Evolutionary conservation across 768 basidiomycete genomes (phyloP), one percentile per base, ranked within the genome.

Genomic region (Leccinellum albellum): DNA sequence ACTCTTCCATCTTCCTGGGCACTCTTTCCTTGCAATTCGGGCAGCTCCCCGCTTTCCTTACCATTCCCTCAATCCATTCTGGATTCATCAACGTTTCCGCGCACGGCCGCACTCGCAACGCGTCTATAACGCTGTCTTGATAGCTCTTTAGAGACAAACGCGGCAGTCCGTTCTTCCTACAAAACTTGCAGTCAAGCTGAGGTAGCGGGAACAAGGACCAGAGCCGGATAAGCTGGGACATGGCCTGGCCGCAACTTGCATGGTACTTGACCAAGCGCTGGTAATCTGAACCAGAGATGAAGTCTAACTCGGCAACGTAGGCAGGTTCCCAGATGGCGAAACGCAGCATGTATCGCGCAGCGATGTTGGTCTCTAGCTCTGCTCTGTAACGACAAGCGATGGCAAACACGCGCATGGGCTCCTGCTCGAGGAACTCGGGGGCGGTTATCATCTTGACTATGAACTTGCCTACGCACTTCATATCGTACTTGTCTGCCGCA

Each of bases 401-500:
- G 37, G 70, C 73, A 35, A 75, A 75, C 26, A 74, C 73, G 28
- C 71, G 68, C 63, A 76, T 63, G 32, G 75, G 65, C 26, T 76
- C 75, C 50, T 61, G 64, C 51, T 74, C 67, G 13, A 74, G 57
- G 61, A 75, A 67, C 31, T 69, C 53, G 45, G 73, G 68, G 51
- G 66, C 62, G 9, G 64, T 64, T 52, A 72, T 73, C 64, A 66
- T 64, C 56, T 63, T 68, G 61, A 72, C 65, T 58, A 75, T 37
- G 52, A 66, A 66, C 45, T 69, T 70, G 55, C 76, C 70, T 5
- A 81, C 67, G 17, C 73, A 74, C 55, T 76, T 75, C 77, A 82
- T 79, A 50, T 80, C 78, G 64, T 78, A 82, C 66, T 81, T 83
- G 61, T 73, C 70, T 3, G 77, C 82, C 3, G 80, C 76, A 47